Conservation (phyloP, 176 grass and related monocot genomes). For the Urochloa ruziziensis region DNA sequence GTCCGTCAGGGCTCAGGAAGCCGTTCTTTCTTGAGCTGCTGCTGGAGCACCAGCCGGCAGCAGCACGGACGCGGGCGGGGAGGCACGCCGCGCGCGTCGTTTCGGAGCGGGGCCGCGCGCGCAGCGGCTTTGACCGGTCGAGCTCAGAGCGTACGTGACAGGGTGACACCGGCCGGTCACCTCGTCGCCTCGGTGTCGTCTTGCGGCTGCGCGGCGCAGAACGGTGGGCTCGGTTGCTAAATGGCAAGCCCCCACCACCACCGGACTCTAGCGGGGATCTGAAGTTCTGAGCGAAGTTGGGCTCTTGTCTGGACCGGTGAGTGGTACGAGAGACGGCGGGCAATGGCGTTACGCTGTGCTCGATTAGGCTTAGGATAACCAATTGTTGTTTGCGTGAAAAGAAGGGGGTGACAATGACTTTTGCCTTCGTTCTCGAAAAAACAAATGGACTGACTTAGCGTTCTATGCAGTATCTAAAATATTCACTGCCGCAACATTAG, state of each 20-base stretch:
- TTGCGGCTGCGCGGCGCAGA: background rate
- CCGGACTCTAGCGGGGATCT: background rate
- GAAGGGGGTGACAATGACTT: no score
- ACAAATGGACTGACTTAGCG: no score
- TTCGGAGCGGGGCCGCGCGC: conserved; percentile 3
- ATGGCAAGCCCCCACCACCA: background rate
- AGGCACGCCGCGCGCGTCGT: background rate
- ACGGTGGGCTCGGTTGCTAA: background rate
- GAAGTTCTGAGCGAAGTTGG: background rate
- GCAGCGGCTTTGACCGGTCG: conserved; percentile 19
- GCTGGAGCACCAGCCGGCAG: no score
- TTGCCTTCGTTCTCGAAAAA: no score
- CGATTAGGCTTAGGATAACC: no score
- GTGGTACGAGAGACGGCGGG: background rate
- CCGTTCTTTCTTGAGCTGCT: no score
- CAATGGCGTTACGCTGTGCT: background rate
- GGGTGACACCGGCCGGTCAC: conserved; percentile 17
- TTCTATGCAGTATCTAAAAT: no score
- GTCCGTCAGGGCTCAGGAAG: no score
- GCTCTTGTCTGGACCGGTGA: background rate
- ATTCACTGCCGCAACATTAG: no score
- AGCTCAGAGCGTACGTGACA: background rate
- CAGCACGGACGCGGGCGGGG: background rate
- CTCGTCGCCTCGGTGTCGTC: background rate
- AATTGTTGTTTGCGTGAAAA: no score